These are phyloP conservation scores for Gossypium raimondii DNA, from an alignment of 345 rosid species.

Conservation along the genomic window DNA sequence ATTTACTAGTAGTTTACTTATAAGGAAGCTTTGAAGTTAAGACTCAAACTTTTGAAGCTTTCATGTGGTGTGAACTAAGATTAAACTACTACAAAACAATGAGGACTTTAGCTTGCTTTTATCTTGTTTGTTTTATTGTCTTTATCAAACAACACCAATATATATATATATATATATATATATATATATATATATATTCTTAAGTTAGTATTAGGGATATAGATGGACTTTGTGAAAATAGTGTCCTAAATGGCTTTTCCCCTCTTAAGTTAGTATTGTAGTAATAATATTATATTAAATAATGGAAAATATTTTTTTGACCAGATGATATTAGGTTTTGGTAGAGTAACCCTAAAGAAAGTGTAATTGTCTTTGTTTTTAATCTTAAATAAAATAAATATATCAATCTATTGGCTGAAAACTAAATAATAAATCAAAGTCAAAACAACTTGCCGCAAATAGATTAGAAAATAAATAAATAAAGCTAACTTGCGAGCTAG, in stretches of 20 bases:
- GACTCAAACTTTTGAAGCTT: background rate
- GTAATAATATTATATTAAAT: too few species aligned
- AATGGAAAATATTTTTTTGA: background rate
- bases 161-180: too few species aligned
- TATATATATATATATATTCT: too few species aligned
- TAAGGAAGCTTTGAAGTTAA: background rate
- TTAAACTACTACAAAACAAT: background rate
- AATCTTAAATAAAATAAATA: background rate
- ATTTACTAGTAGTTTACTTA: background rate
- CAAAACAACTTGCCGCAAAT: background rate
- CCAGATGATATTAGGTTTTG: background rate
- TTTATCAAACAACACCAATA: background rate
- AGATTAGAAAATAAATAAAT: background rate
- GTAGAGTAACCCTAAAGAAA: slow-evolving; percentile 11
- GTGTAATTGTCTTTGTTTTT: too few species aligned
- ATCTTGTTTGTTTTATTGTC: background rate
- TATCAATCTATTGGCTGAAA: background rate
- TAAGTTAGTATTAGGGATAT: too few species aligned
- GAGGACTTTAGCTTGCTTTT: background rate
- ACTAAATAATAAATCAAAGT: background rate
- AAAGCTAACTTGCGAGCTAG: background rate
- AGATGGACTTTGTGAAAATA: too few species aligned
- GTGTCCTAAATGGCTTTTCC: too few species aligned
- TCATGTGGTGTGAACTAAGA: background rate
- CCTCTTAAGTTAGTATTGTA: too few species aligned